These are phyloP conservation scores for Hortiboletus campestris DNA, from an alignment of 768 basidiomycete genomes.

Conservation along the genomic window DNA sequence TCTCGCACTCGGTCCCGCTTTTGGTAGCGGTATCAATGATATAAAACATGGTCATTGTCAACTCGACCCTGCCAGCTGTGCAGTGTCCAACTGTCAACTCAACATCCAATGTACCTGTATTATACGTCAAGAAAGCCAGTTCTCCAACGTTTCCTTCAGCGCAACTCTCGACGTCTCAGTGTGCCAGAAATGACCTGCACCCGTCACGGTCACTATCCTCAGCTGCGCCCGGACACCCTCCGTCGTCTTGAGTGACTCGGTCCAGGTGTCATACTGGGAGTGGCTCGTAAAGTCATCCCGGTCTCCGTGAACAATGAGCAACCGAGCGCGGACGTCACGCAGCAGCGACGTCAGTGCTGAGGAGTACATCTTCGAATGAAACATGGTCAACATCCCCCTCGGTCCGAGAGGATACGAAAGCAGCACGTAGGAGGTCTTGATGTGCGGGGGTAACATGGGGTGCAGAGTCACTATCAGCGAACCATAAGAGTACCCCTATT, in stretches of 20 bases:
- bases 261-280: conserved; percentile 57
- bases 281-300: conserved; percentile 67
- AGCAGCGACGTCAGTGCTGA: conserved; percentile 51
- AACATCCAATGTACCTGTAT: background rate
- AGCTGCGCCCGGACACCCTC: conserved; percentile 28
- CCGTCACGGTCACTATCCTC: conserved; percentile 38
- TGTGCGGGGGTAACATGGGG: conserved; percentile 47
- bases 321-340: conserved; percentile 41
- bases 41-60: background rate
- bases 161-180: conserved; percentile 29
- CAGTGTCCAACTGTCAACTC: background rate
- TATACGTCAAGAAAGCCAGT: conserved; percentile 20
- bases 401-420: conserved; percentile 77
- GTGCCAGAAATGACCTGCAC: conserved; percentile 69
- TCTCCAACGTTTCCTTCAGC: conserved; percentile 19
- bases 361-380: conserved; percentile 56
- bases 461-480: conserved; percentile 69
- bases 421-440: conserved; percentile 62
- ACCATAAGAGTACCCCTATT: conserved; percentile 80
- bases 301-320: conserved; percentile 68
- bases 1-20: conserved; percentile 9
- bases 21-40: conserved; percentile 12
- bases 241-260: conserved; percentile 33
- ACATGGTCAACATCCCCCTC: conserved; percentile 65
- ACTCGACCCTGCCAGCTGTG: conserved; percentile 7